Percentiles rank a stretch among this genome's conserved stretches.
These are phyloP conservation scores for Sphaerobolus stellatus DNA, from an alignment of 1,284 basidiomycete genomes.

Conservation along the genomic window DNA sequence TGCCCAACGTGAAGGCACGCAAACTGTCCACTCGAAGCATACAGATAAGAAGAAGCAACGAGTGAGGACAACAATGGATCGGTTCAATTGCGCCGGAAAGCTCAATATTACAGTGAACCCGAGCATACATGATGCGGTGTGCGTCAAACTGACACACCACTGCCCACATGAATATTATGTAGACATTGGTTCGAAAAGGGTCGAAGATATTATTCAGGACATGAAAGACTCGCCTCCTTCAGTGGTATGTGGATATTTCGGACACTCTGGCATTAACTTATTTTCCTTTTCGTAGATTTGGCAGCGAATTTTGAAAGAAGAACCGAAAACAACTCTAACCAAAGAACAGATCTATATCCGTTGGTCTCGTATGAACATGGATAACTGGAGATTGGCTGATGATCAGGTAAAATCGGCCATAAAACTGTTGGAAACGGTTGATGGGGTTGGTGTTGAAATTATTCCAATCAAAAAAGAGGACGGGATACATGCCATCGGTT, in stretches of 20 bases:
- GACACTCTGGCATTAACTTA: too few species aligned
- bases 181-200: neutral
- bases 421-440: neutral
- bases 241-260: neutral
- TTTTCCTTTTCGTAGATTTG: neutral
- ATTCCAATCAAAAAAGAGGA: neutral
- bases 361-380: neutral
- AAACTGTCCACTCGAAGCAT: too few species aligned
- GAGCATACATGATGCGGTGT: too few species aligned
- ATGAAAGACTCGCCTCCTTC: neutral
- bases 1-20: too few species aligned
- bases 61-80: too few species aligned
- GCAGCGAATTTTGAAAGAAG: neutral
- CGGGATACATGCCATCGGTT: neutral
- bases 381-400: neutral
- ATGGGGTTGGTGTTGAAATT: neutral
- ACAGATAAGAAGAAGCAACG: too few species aligned
- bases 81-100: too few species aligned
- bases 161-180: neutral
- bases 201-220: neutral
- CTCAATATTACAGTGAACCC: too few species aligned
- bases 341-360: neutral
- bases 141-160: too few species aligned
- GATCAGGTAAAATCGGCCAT: neutral
- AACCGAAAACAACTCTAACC: neutral